These are phyloP conservation scores for Rhododendron kiyosumense DNA, from an alignment of 148 eudicot species.

Conservation along the genomic window DNA sequence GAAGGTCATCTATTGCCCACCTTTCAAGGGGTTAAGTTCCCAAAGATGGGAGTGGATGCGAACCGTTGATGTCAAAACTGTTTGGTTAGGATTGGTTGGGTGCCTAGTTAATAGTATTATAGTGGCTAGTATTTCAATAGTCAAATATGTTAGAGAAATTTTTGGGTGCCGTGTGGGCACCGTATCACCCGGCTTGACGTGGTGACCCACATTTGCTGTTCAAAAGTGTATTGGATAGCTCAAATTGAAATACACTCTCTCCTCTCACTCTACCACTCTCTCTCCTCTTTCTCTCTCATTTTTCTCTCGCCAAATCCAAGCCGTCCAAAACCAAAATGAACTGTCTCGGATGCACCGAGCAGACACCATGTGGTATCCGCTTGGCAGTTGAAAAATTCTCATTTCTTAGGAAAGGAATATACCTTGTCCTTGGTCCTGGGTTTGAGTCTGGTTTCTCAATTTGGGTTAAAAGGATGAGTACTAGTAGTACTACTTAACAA, in stretches of 20 bases:
- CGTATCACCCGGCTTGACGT: no score
- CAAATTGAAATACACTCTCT: no score
- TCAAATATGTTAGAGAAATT: neutral
- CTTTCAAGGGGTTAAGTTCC: neutral
- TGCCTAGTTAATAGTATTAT: neutral
- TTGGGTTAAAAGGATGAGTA: neutral
- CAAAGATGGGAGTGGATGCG: neutral
- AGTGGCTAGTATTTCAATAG: neutral
- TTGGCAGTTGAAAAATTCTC: no score
- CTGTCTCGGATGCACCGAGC: no score
- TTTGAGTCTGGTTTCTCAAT: neutral
- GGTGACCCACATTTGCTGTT: no score
- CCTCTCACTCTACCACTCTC: no score
- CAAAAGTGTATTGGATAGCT: no score
- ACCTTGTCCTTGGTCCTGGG: neutral
- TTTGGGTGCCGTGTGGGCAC: no score
- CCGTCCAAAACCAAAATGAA: no score
- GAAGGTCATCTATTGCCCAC: neutral
- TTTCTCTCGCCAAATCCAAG: no score
- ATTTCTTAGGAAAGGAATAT: neutral
- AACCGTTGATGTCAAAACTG: neutral
- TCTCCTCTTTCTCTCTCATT: no score
- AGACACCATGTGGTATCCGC: no score
- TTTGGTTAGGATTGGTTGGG: neutral
- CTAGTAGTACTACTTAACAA: neutral